A percentile compares a stretch with the other conserved stretches of the same genome.
Evolutionary conservation across 2,329 filamentous ascomycete genomes (phyloP).

Genomic region (Phoma sp.): DNA sequence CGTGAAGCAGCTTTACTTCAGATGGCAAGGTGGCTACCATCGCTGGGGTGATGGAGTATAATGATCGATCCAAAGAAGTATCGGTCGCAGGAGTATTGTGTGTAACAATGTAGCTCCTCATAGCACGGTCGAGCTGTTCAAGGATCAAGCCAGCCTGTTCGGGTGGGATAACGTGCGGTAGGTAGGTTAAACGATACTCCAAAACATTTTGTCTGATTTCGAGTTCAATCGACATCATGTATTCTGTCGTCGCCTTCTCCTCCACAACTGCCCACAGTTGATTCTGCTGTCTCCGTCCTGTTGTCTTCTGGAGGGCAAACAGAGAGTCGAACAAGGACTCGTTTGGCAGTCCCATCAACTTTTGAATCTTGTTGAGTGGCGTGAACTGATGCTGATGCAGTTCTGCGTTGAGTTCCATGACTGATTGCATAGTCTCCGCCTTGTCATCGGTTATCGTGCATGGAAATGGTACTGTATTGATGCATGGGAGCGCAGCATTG

Average conservation of each 20-base stretch:
- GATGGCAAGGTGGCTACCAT: constrained; percentile 64
- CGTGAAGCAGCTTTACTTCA: constrained; percentile 70
- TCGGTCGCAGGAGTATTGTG: constrained; percentile 53
- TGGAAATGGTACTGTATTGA: constrained; percentile 79
- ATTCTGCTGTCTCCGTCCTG: constrained; percentile 25
- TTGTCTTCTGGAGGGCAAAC: constrained; percentile 78
- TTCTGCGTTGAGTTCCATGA: constrained; percentile 70
- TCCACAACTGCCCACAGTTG: constrained; percentile 66
- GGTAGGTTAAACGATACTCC: constrained; percentile 71
- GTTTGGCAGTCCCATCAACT: constrained; percentile 70
- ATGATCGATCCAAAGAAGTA: constrained; percentile 35
- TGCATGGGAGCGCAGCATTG: constrained; percentile 74
- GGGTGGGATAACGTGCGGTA: constrained; percentile 68
- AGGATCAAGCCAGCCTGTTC: constrained; percentile 74
- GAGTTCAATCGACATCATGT: constrained; percentile 81
- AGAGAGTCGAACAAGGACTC: constrained; percentile 81
- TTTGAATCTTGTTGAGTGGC: constrained; percentile 75
- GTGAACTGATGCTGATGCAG: constrained; percentile 75
- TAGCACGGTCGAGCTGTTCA: constrained; percentile 72
- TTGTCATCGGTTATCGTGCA: constrained; percentile 65
- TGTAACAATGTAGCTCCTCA: constrained; percentile 66
- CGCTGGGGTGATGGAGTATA: constrained; percentile 74
- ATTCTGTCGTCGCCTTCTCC: constrained; percentile 77
- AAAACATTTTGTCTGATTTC: constrained; percentile 65
- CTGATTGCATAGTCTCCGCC: constrained; percentile 63